phyloP scores from a whole-genome alignment of 2,329 filamentous ascomycete genomes.

The Capronia americana region DNA sequence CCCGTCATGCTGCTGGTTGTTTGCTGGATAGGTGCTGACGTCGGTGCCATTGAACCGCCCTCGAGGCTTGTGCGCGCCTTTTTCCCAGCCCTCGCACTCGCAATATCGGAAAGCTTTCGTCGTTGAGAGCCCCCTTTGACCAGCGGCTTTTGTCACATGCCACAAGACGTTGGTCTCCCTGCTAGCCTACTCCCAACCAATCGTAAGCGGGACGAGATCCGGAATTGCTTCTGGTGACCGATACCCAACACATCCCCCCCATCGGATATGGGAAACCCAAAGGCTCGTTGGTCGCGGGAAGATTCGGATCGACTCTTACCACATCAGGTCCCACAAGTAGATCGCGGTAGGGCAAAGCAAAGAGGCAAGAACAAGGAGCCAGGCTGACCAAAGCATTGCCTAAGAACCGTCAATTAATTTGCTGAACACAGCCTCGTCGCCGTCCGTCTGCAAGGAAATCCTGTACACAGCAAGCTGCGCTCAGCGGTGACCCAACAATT shows the following conservation, averaged over 20 bases:
- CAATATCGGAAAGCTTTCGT: background rate
- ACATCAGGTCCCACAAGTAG: background rate
- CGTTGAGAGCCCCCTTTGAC: background rate
- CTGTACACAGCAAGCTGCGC: background rate
- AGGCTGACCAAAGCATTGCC: constrained; percentile 18
- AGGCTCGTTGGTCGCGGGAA: constrained; percentile 9
- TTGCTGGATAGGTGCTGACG: constrained; percentile 2
- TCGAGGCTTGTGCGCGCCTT: background rate
- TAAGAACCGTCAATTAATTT: constrained; percentile 1
- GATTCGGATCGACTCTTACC: constrained; percentile 14
- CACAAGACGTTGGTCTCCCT: background rate
- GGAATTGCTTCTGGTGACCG: constrained; percentile 6
- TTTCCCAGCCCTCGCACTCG: background rate
- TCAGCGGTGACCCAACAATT: constrained; percentile 1
- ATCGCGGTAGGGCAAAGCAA: background rate
- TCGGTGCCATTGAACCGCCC: background rate
- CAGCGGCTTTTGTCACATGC: constrained; percentile 13
- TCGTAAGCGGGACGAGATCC: constrained; percentile 1
- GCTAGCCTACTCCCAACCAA: constrained; percentile 1
- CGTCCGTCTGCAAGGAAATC: background rate
- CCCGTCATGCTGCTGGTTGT: background rate
- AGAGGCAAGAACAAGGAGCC: background rate
- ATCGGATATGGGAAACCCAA: constrained; percentile 5
- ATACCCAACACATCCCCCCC: constrained; percentile 5
- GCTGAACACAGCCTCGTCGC: background rate